Base-by-base conservation (phyloP, 345 rosid species). In the Bruguiera gymnorhiza region DNA sequence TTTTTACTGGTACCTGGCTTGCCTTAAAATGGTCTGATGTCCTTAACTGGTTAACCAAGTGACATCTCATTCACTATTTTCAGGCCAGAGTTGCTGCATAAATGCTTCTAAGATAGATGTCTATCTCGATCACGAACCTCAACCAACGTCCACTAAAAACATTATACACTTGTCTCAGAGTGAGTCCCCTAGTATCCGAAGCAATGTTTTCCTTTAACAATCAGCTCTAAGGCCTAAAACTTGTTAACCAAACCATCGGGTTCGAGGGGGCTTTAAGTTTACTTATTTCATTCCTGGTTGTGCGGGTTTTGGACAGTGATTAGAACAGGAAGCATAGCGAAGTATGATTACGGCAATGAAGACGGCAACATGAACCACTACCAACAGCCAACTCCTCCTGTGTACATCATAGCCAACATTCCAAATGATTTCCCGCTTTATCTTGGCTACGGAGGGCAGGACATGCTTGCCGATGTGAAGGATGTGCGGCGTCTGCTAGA, bases 321-420 rank as follows among this genome's bases (percentile, higher is more conserved):
- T 50, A 83, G 87, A 66, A 76, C 64, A 6, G 91, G 88, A 24
- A 80, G 27, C 23, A 62, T 87, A 53, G 58, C 71, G n/a, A 87
- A 51, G 87, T 87, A 75, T 31, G 83, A 87, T 36, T 87, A 84
- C 16, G 85, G 81, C 0, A 72, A 67, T 54, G 68, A 59, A 58
- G 76, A 61, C 3, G 77, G 67, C 11, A 84, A 86, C 80, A 79
- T 71, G 82, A 78, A 76, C 46, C 86, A 76, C 62, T 87, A 87
- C 58, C 73, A 75, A 46, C 83, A 83, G 64, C 70, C 86, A 16
- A 79, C 80, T 46, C 91, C 91, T n/a, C 88, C 88, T 0, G 73
- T 51, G 18, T 84, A 84, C 60, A 64, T 76, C 77, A 66, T 87
- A 78, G 60, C 83, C 6, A 75, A 65, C 62, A 80, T 87, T 58